These are phyloP conservation scores for Strobilomyces echinocephalus DNA, from an alignment of 768 basidiomycete genomes.

Conservation along the genomic window DNA sequence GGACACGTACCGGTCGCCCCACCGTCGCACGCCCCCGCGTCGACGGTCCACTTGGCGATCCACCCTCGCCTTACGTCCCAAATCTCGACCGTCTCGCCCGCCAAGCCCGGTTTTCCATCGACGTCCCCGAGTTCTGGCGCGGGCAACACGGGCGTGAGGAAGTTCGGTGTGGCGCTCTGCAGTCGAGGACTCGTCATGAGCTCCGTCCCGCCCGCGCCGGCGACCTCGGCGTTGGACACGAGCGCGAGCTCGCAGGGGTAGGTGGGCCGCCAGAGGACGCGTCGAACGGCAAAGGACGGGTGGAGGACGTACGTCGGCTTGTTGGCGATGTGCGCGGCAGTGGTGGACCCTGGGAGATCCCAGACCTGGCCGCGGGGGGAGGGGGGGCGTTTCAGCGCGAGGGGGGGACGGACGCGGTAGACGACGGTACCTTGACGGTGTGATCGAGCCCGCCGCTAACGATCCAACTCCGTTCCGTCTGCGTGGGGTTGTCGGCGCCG, in stretches of 20 bases:
- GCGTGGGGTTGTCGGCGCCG: constrained; percentile 13
- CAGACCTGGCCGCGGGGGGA: constrained; percentile 56
- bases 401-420: no score
- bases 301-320: constrained; percentile 69
- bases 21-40: constrained; percentile 60
- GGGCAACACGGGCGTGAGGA: constrained; percentile 12
- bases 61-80: constrained; percentile 83
- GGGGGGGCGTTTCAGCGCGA: no score
- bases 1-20: constrained; percentile 61
- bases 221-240: constrained; percentile 61
- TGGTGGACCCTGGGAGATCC: constrained; percentile 46
- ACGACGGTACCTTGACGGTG: constrained; percentile 57
- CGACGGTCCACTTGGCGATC: constrained; percentile 79
- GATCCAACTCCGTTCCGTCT: constrained; percentile 57
- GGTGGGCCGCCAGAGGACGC: constrained; percentile 70
- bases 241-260: constrained; percentile 74
- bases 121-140: constrained; percentile 13
- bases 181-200: constrained; percentile 26
- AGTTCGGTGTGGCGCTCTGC: constrained; percentile 22
- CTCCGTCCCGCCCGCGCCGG: constrained; percentile 24
- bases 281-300: constrained; percentile 69
- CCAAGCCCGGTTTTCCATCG: constrained; percentile 9
- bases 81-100: constrained; percentile 67
- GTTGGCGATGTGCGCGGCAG: constrained; percentile 52
- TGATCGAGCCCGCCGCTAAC: constrained; percentile 77